Evolutionary conservation across 306 rosid species (phyloP).

Genomic region (Erythrophleum fordii): DNA sequence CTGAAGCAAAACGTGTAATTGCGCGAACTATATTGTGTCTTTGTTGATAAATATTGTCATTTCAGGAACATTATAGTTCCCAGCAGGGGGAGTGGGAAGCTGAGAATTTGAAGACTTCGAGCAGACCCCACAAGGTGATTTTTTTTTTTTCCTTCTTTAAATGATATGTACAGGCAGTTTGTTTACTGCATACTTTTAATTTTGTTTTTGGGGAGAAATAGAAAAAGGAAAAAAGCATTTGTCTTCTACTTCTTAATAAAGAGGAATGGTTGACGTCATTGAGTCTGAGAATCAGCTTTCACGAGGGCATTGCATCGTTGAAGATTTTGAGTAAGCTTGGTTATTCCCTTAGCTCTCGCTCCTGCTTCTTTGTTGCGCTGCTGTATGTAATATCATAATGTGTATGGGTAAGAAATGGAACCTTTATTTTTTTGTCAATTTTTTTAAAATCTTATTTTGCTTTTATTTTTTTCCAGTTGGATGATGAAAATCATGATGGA

Average conservation of each 20-base stretch:
- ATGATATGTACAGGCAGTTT: neutral
- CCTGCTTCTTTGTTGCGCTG: constrained; percentile 31
- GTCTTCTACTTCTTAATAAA: neutral
- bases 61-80: neutral
- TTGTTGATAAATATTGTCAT: neutral
- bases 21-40: neutral
- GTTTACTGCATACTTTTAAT: neutral
- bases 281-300: constrained; percentile 26
- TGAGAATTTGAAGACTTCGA: neutral
- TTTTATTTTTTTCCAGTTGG: constrained; percentile 51
- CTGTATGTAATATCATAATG: neutral
- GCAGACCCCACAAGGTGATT: constrained; percentile 25
- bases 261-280: constrained; percentile 11
- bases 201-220: constrained; percentile 7
- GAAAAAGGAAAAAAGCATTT: neutral
- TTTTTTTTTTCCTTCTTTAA: neutral
- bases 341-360: constrained; percentile 20
- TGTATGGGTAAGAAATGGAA: neutral
- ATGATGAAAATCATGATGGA: constrained; percentile 57
- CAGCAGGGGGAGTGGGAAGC: constrained; percentile 2
- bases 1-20: neutral
- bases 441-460: neutral
- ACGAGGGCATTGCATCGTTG: constrained; percentile 17
- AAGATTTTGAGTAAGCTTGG: constrained; percentile 36
- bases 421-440: constrained; percentile 2